Evolutionary conservation across 2,329 filamentous ascomycete genomes (phyloP).

Genomic region (Macrophomina phaseolina): DNA sequence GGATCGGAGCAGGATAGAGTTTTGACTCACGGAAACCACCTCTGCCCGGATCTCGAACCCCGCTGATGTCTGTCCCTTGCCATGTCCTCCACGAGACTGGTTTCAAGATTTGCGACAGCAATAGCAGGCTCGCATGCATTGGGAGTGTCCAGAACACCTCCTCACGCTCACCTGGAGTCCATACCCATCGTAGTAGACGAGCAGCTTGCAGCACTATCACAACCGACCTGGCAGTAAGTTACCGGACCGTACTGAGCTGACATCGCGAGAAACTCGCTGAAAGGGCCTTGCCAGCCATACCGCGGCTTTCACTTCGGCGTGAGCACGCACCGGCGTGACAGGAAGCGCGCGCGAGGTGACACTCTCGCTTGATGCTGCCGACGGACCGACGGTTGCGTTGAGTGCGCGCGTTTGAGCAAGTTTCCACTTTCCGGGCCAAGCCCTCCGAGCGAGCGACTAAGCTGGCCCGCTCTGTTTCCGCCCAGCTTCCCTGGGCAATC

Average conservation of each 20-base stretch:
- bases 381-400: constrained; percentile 16
- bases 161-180: too few relatives aligned
- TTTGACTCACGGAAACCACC: not conserved
- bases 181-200: too few relatives aligned
- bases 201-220: too few relatives aligned
- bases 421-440: constrained; percentile 22
- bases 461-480: constrained; percentile 4
- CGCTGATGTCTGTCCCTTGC: too few relatives aligned
- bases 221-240: not conserved
- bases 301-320: not conserved
- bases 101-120: too few relatives aligned
- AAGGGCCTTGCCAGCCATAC: not conserved
- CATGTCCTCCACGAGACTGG: too few relatives aligned
- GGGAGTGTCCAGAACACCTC: too few relatives aligned
- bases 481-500: constrained; percentile 20
- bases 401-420: constrained; percentile 25
- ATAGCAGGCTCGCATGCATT: too few relatives aligned
- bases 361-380: not conserved
- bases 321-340: not conserved
- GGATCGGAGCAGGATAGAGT: constrained; percentile 6
- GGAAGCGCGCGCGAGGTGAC: not conserved
- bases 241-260: too few relatives aligned
- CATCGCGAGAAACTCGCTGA: not conserved
- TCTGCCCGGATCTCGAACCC: not conserved
- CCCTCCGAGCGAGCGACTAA: constrained; percentile 6